phyloP scores from a whole-genome alignment of 371 early-diverging fungal genomes.

The Apophysomyces sp. region DNA sequence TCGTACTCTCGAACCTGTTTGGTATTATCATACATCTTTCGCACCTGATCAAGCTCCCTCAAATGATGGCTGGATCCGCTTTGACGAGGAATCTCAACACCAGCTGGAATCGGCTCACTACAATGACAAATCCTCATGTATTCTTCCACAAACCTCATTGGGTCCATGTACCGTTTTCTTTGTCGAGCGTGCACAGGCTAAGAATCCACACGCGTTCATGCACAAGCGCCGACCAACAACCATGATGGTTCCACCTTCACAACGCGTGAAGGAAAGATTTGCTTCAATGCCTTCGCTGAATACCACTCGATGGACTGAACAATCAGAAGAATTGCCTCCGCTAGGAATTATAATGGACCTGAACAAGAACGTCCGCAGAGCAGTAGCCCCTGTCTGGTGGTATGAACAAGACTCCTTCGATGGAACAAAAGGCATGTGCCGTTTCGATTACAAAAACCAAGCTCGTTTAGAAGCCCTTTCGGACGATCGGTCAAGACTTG shows the following conservation, averaged over 20 bases:
- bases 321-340: not conserved
- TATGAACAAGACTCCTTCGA: slow-evolving; percentile 42
- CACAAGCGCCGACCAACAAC: slow-evolving; percentile 10
- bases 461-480: slow-evolving; percentile 43
- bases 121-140: slow-evolving; percentile 12
- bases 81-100: slow-evolving; percentile 28
- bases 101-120: slow-evolving; percentile 19
- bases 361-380: slow-evolving; percentile 31
- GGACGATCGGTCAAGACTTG: slow-evolving; percentile 35
- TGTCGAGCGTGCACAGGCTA: not conserved
- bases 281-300: slow-evolving; percentile 24
- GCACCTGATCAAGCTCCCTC: not conserved
- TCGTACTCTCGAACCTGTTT: slow-evolving; percentile 43
- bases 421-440: slow-evolving; percentile 43
- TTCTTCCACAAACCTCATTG: slow-evolving; percentile 10
- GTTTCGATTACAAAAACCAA: slow-evolving; percentile 46
- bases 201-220: not conserved
- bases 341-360: slow-evolving; percentile 14
- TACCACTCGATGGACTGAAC: not conserved
- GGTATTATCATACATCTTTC: slow-evolving; percentile 28
- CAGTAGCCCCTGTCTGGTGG: slow-evolving; percentile 44
- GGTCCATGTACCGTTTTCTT: slow-evolving; percentile 24
- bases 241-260: not conserved
- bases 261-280: not conserved
- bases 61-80: slow-evolving; percentile 27